Conservation (phyloP, 768 basidiomycete genomes). For the Tulasnella sp. region DNA sequence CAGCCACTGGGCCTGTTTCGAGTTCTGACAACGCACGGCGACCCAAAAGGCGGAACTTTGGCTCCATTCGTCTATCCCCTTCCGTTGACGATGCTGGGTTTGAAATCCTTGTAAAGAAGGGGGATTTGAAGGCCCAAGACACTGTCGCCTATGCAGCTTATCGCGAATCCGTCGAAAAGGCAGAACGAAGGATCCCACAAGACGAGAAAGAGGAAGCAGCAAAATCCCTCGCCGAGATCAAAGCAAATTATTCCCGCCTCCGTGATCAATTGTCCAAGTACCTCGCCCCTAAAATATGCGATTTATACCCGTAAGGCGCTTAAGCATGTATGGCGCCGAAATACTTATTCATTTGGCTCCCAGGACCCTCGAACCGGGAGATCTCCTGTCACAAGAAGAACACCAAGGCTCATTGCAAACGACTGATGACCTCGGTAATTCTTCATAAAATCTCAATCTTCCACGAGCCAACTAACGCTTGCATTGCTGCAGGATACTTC, state of each 20-base stretch:
- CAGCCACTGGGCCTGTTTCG: not conserved
- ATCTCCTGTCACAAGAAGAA: not conserved
- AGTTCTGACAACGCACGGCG: not conserved
- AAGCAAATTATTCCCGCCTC: not conserved
- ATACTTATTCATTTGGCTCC: not conserved
- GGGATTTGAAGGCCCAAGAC: not conserved
- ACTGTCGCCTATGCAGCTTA: not conserved
- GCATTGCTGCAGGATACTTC: not conserved
- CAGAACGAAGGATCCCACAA: not conserved
- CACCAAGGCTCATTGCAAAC: not conserved
- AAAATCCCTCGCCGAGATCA: not conserved
- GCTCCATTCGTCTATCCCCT: not conserved
- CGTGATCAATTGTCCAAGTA: not conserved
- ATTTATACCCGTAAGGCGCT: not conserved
- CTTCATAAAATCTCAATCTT: no score
- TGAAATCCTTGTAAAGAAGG: not conserved
- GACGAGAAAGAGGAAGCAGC: not conserved
- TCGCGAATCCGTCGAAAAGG: not conserved
- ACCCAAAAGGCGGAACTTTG: not conserved
- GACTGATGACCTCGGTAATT: not conserved
- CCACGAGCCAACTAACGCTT: not conserved
- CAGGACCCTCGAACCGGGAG: not conserved
- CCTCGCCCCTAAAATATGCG: not conserved
- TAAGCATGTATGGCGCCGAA: not conserved
- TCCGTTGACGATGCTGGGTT: not conserved